Base-by-base conservation (phyloP, 164 flowering plant genomes). In the Tetracentron sinense region DNA sequence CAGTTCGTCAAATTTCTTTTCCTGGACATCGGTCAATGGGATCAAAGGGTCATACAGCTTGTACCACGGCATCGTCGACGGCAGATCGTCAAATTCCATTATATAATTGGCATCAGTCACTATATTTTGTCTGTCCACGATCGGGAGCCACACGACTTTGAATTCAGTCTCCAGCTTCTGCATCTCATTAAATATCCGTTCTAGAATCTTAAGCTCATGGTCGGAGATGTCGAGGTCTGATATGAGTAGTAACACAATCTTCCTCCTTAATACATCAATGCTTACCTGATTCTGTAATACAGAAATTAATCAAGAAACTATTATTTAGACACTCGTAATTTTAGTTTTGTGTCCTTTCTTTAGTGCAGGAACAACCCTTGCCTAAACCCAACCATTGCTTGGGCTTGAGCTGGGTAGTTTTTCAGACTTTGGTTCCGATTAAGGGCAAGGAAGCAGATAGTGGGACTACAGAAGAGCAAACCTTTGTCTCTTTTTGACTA, bases 61-160 rank as follows among this genome's bases (percentile, higher is more conserved):
- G n/a, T n/a, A n/a, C n/a, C n/a, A n/a, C n/a, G n/a, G n/a, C n/a
- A n/a, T n/a, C n/a, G n/a, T n/a, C n/a, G n/a, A n/a, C n/a, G n/a
- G n/a, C n/a, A n/a, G n/a, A n/a, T n/a, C n/a, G n/a, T n/a, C n/a
- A n/a, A n/a, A n/a, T n/a, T n/a, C n/a, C n/a, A n/a, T n/a, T n/a
- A n/a, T n/a, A n/a, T n/a, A n/a, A n/a, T n/a, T n/a, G n/a, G n/a
- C n/a, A n/a, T n/a, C n/a, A n/a, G n/a, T n/a, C n/a, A n/a, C n/a
- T n/a, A n/a, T n/a, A n/a, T n/a, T n/a, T 25, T 0, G 50, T 17
- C 46, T 38, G 20, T 68, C 70, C 54, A 61, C 67, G 7, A 71
- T 42, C 8, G 78, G 75, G 28, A 75, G 31, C 78, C 78, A 75
- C 8, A 71, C 58, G 3, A 75, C 52, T 52, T 74, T 63, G 21